Conservation (phyloP, 805 yeast genomes). For the Teunomyces barrocoloradensis region DNA sequence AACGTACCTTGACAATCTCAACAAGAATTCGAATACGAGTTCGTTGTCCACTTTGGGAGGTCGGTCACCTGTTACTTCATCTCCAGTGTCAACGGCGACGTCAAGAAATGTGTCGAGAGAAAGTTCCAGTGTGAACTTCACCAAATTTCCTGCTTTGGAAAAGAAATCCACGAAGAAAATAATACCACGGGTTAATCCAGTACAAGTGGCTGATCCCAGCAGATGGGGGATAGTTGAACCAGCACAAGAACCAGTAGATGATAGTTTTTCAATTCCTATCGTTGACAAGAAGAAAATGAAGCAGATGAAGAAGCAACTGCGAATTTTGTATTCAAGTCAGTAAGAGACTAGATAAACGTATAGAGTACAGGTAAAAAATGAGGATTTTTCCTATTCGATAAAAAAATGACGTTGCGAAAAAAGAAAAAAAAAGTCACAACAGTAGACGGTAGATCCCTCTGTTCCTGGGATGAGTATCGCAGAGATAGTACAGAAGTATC, state of each 20-base stretch:
- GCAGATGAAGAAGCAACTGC: constrained; percentile 12
- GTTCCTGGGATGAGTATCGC: constrained; percentile 1
- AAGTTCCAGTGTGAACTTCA: constrained; percentile 17
- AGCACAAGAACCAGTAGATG: neutral
- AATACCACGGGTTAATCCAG: constrained; percentile 61
- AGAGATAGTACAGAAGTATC: constrained; percentile 5
- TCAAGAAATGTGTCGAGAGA: constrained; percentile 9
- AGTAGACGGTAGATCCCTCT: neutral
- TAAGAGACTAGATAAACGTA: neutral
- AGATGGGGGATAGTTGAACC: constrained; percentile 26
- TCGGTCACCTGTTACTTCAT: neutral
- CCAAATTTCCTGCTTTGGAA: constrained; percentile 49
- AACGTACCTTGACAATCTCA: constrained; percentile 25
- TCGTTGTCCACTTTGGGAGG: constrained; percentile 26
- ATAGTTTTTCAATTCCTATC: constrained; percentile 4
- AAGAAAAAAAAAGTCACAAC: neutral
- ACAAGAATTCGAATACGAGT: constrained; percentile 16
- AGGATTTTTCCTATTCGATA: too few relatives aligned
- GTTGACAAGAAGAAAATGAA: constrained; percentile 10
- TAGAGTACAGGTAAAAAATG: neutral
- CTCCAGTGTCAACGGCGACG: neutral
- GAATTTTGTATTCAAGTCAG: constrained; percentile 5
- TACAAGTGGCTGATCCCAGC: constrained; percentile 16
- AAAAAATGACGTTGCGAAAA: neutral
- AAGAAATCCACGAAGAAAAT: constrained; percentile 35